phyloP scores from a whole-genome alignment of 2,329 filamentous ascomycete species.

The Microdochium paspali region DNA sequence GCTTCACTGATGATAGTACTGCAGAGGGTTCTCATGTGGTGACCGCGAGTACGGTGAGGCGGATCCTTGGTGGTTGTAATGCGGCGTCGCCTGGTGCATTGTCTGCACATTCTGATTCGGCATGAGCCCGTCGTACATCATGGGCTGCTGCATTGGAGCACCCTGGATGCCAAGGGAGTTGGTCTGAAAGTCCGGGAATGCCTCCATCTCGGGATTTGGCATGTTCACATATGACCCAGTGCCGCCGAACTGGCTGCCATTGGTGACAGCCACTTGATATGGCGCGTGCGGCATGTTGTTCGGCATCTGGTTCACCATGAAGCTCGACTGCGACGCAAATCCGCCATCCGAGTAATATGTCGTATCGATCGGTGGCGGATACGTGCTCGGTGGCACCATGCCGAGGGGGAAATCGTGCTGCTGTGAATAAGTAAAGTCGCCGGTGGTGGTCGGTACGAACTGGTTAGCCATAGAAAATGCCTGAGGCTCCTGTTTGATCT shows the following conservation, averaged over 20 bases:
- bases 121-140: constrained; percentile 20
- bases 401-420: constrained; percentile 8
- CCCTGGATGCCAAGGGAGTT: constrained; percentile 29
- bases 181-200: constrained; percentile 20
- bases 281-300: constrained; percentile 10
- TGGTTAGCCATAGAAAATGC: constrained; percentile 9
- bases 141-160: constrained; percentile 10
- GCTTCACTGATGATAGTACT: not conserved
- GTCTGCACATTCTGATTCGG: constrained; percentile 18
- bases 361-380: constrained; percentile 6
- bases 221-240: constrained; percentile 16
- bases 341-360: constrained; percentile 12
- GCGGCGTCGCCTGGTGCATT: constrained; percentile 11
- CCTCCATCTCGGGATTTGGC: constrained; percentile 22
- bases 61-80: constrained; percentile 29
- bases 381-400: constrained; percentile 6
- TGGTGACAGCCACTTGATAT: constrained; percentile 11
- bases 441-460: constrained; percentile 4
- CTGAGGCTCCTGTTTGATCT: constrained; percentile 19
- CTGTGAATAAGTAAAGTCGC: constrained; percentile 9
- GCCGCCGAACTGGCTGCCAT: constrained; percentile 14
- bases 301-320: constrained; percentile 12
- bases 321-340: constrained; percentile 5
- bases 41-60: constrained; percentile 32
- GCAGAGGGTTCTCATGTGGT: constrained; percentile 21